Evolutionary conservation across 2,329 filamentous ascomycete species (phyloP), one percentile per base, ranked within the genome.

Genomic region (Phialophora chinensis): DNA sequence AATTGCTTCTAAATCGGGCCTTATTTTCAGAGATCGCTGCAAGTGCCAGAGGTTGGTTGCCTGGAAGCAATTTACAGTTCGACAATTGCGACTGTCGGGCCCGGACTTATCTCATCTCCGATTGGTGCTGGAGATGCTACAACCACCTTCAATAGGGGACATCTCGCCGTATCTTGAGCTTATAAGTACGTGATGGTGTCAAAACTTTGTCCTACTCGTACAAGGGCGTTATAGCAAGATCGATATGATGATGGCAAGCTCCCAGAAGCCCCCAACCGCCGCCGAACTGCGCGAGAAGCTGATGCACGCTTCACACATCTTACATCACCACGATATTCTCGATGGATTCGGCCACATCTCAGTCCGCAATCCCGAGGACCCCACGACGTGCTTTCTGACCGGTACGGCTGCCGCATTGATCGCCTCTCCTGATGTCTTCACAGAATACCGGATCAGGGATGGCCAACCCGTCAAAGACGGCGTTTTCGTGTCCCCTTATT

Each of bases 301-400:
- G 35, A 58, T 58, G 55, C 55, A 58, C 12, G 55, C 55, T 11
- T 58, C 55, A 38, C 31, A 58, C 12, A 58, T 58, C 12, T 29
- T 55, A 20, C 55, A 58, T 33, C 33, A 23, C 10, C 55, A 58
- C 35, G 33, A 29, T 1, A 29, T 58, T 25, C 55, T 58, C 8
- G 55, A 42, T 44, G 55, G 55, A 44, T 42, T 58, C 20, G 55
- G 53, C 53, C 53, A 55, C 53, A 55, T 55, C 53, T 55, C 53
- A 8, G 29, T 55, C 17, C 53, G 53, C 27, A 55, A 55, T 12
- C 53, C 53, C 7, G 53, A 58, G 27, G n/a, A 58, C 35, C 55
- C 55, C 55, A 44, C 25, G 1, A 27, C 17, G 20, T 58, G 53
- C 53, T 55, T 55, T 11, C 53, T 55, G 53, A 55, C 53, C 4